These are phyloP conservation scores for Penicillium arizonense DNA, from an alignment of 495 filamentous ascomycete genomes.

Conservation along the genomic window DNA sequence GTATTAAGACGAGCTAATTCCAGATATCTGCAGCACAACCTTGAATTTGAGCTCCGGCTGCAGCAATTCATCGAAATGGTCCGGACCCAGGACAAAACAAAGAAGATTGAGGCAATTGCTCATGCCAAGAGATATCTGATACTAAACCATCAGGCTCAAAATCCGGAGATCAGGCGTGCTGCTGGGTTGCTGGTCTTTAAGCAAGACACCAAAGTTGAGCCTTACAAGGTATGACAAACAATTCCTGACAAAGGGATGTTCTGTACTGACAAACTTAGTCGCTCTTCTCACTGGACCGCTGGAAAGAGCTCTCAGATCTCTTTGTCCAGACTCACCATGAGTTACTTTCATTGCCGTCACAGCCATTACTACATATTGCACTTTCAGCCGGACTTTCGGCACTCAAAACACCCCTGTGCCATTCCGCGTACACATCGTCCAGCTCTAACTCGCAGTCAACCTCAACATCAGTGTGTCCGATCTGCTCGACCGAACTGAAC, in stretches of 20 bases:
- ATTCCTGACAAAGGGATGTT: not conserved
- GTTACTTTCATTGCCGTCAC: slow-evolving; percentile 76
- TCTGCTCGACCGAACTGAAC: slow-evolving; percentile 93
- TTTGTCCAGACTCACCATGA: slow-evolving; percentile 86
- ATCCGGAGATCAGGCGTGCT: slow-evolving; percentile 65
- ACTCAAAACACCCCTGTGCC: slow-evolving; percentile 93
- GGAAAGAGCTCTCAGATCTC: slow-evolving; percentile 71
- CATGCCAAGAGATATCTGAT: slow-evolving; percentile 81
- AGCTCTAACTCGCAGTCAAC: slow-evolving; percentile 58
- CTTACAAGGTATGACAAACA: slow-evolving; percentile 56
- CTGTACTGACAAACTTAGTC: slow-evolving; percentile 42
- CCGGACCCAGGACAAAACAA: slow-evolving; percentile 55
- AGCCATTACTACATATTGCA: slow-evolving; percentile 88
- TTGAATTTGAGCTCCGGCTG: slow-evolving; percentile 92
- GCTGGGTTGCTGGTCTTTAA: slow-evolving; percentile 76
- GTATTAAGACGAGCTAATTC: slow-evolving; percentile 19
- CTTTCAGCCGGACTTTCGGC: slow-evolving; percentile 89
- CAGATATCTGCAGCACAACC: slow-evolving; percentile 61
- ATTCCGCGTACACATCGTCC: slow-evolving; percentile 62
- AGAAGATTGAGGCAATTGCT: slow-evolving; percentile 69
- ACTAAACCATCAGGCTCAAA: slow-evolving; percentile 64
- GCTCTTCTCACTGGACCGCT: slow-evolving; percentile 70
- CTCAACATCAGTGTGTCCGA: slow-evolving; percentile 77
- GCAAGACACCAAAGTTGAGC: slow-evolving; percentile 58
- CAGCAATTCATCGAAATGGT: slow-evolving; percentile 95